Conservation (phyloP, 176 grass and related monocot species). For the Aegilops longissima region DNA sequence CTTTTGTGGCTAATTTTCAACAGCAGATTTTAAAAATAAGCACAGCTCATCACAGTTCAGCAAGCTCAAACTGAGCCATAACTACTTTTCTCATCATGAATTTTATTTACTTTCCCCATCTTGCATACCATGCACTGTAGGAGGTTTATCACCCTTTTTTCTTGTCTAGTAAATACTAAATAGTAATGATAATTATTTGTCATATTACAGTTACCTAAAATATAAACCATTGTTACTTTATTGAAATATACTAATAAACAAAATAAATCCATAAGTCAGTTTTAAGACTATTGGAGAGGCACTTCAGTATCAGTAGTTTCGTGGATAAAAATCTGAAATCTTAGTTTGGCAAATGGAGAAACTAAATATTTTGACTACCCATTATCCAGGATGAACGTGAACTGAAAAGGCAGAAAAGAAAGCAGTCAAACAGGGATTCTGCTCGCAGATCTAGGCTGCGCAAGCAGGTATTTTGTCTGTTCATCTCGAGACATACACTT, state of each 20-base stretch:
- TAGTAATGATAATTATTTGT: not conserved
- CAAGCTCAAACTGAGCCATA: not conserved
- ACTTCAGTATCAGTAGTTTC: not conserved
- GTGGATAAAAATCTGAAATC: conserved; percentile 19
- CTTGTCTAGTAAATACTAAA: not conserved
- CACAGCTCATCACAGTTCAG: not conserved
- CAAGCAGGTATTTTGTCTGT: conserved; percentile 73
- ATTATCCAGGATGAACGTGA: conserved; percentile 88
- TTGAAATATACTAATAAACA: not conserved
- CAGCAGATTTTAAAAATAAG: not conserved
- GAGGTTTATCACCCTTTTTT: not conserved
- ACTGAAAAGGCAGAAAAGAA: conserved; percentile 95
- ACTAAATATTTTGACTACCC: conserved; percentile 17
- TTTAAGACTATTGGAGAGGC: not conserved
- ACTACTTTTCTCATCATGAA: not conserved
- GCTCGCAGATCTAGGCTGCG: conserved; percentile 97
- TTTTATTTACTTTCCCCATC: not conserved
- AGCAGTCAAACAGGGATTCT: conserved; percentile 97
- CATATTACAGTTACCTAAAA: not conserved
- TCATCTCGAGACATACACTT: not conserved
- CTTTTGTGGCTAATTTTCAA: not conserved
- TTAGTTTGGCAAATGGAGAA: conserved; percentile 13
- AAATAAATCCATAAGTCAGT: not conserved
- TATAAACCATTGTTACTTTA: not conserved
- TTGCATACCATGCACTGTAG: not conserved